Evolutionary conservation across 2,329 filamentous ascomycete species (phyloP), one percentile per base, ranked within the genome.

Genomic region (Calonectria pauciramosa): DNA sequence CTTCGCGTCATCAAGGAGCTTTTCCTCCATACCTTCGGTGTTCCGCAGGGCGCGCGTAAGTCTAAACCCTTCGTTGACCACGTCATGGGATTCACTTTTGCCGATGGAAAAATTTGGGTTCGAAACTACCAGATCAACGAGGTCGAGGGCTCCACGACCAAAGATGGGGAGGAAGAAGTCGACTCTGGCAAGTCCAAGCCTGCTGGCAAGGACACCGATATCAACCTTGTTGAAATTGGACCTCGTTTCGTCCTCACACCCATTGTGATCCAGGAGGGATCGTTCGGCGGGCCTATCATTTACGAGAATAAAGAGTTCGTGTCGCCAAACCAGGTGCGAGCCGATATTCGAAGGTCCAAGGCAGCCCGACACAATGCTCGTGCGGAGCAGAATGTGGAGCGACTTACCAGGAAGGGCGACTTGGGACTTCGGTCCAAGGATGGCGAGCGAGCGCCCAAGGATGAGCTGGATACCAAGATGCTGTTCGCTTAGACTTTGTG

Each of bases 291-390:
- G 0, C 96, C 97, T 4, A 95, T 99, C 78, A 97, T 99, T 82
- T 99, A 98, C 87, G 95, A 99, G 89, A 99, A 99, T 88, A 97
- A 95, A 89, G 94, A 98, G 85, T 99, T 98, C 82, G 95, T 99
- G 69, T 97, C 94, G 79, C 97, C 97, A 13, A 99, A 99, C 91
- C 95, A 98, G 86, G 92, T 99, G 77, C 91, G 97, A 78, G 90
- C 95, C 51, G 97, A 99, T 77, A 85, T 98, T 79, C 90, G 95
- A 80, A 89, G 92, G 85, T 89, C 91, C 79, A 96, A 95, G 88
- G 95, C 96, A 0, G 91, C 92, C 64, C 92, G 92, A 79, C 96
- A 97, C 87, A 94, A 95, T 79, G 89, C 90, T 71, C 90, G 97
- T 75, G 91, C 93, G 36, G 96, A 98, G 83, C 92, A 94, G 80